A percentile compares a stretch with the other conserved stretches of the same genome.
These are phyloP conservation scores for Phyllosticta paracitricarpa DNA, from an alignment of 2,329 filamentous ascomycete genomes.

Conservation along the genomic window DNA sequence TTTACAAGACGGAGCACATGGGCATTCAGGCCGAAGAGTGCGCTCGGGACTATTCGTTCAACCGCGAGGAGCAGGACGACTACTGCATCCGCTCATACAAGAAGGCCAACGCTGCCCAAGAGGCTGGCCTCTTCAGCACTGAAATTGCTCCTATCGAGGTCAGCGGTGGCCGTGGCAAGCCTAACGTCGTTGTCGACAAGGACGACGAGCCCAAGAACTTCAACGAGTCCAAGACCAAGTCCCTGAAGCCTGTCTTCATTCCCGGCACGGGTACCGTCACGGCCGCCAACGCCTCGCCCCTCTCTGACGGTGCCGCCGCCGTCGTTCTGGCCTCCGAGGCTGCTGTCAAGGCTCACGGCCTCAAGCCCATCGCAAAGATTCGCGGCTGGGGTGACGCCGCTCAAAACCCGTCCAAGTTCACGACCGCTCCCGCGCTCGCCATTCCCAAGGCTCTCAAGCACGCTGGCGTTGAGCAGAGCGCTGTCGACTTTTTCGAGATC, in stretches of 20 bases:
- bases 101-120: constrained; percentile 79
- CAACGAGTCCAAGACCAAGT: constrained; percentile 42
- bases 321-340: constrained; percentile 89
- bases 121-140: constrained; percentile 66
- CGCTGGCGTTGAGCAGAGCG: constrained; percentile 65
- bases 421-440: constrained; percentile 81
- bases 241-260: constrained; percentile 65
- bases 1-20: constrained; percentile 96
- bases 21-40: constrained; percentile 88
- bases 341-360: constrained; percentile 80
- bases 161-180: constrained; percentile 82
- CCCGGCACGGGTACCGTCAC: constrained; percentile 82
- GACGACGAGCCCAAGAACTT: constrained; percentile 95
- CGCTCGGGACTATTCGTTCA: constrained; percentile 70
- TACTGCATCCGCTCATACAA: constrained; percentile 95
- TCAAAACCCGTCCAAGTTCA: constrained; percentile 88
- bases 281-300: constrained; percentile 88
- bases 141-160: constrained; percentile 91
- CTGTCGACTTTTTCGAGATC: constrained; percentile 93
- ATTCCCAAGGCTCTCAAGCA: constrained; percentile 98
- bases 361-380: constrained; percentile 93
- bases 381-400: constrained; percentile 95
- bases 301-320: constrained; percentile 90
- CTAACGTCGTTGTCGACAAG: constrained; percentile 63
- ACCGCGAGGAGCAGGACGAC: constrained; percentile 79